Conservation (phyloP, 2,329 filamentous ascomycete species). For the Fusarium annulatum region DNA sequence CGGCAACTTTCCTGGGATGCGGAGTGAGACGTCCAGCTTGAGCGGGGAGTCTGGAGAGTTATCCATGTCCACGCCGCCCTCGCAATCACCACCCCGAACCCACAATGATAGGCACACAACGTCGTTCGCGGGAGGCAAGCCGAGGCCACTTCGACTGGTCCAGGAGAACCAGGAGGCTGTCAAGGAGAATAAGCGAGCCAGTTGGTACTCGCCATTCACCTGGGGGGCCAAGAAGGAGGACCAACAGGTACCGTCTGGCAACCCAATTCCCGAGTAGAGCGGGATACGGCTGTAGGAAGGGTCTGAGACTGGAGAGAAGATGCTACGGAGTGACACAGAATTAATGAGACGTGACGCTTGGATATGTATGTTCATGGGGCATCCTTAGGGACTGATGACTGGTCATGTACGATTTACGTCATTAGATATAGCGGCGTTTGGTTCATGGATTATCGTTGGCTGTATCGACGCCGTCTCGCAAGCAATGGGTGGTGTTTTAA, state of each 20-base stretch:
- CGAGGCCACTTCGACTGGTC: conserved; percentile 86
- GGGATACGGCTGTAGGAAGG: conserved; percentile 7
- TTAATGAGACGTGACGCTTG: conserved; percentile 41
- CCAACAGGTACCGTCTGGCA: conserved; percentile 40
- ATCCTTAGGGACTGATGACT: conserved; percentile 42
- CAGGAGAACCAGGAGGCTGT: conserved; percentile 74
- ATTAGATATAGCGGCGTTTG: conserved; percentile 48
- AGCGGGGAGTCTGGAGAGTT: conserved; percentile 72
- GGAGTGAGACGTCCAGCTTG: conserved; percentile 71
- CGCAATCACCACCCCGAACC: conserved; percentile 64
- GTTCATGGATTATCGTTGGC: conserved; percentile 46
- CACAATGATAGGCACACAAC: conserved; percentile 67
- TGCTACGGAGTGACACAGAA: conserved; percentile 18
- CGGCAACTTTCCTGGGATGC: conserved; percentile 79
- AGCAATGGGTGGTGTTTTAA: conserved; percentile 33
- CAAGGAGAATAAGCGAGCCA: conserved; percentile 68
- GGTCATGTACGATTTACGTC: conserved; percentile 48
- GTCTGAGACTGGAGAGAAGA: conserved; percentile 1
- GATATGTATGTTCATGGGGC: conserved; percentile 42
- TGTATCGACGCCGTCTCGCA: conserved; percentile 40
- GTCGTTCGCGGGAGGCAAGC: conserved; percentile 72
- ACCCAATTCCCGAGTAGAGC: conserved; percentile 51
- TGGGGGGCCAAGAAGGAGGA: conserved; percentile 64
- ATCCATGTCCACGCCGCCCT: conserved; percentile 55
- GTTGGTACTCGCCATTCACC: conserved; percentile 72